Base-by-base conservation (phyloP, 2,329 filamentous ascomycete genomes). In the Penicillium sp. region DNA sequence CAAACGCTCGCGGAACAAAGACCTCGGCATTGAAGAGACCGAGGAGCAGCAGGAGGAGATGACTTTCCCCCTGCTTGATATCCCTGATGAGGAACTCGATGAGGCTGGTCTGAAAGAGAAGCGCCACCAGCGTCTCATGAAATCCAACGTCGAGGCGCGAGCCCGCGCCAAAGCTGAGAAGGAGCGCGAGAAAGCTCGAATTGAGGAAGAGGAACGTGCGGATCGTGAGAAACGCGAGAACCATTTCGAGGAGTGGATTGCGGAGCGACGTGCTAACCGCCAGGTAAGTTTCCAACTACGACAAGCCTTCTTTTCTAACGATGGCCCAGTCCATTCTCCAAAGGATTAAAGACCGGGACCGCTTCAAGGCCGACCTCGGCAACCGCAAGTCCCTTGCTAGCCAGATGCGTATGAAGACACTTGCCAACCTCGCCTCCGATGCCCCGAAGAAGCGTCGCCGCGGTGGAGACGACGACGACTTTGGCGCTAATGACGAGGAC, bases 321-420 rank as follows among this genome's bases (percentile, higher is more conserved):
- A n/a, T 66, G 73, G 12, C 6, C n/a, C 72, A 82, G 56, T 81
- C 81, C 20, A 77, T 95, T 2, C 79, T 87, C 6, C 77, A 89
- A 63, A 89, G 84, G 70, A 95, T 98, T 70, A 96, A 95, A 70
- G 92, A 97, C 60, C 86, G 90, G 45, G 90, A 97, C 63, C 83
- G 91, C 15, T 81, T 96, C 53, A 96, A 95, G 73, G 89, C 90
- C 38, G 93, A 98, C 65, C 81, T 96, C 1, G 91, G 92, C 49
- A 97, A 97, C 72, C 88, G 93, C 65, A 98, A 98, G 71, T 96
- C 91, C 0, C 83, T 96, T 18, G 93, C 93, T 7, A 93, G 88
- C 49, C 92, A 97, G 70, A 95, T 95, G 73, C 88, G 93, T 55
- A 98, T 98, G 93, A 97, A 97, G 74, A 92, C 86, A 44, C 90